A percentile compares a stretch with the other conserved stretches of the same genome.
These are phyloP conservation scores for Aspergillus sp. DNA, from an alignment of 2,329 filamentous ascomycete species.

Conservation along the genomic window DNA sequence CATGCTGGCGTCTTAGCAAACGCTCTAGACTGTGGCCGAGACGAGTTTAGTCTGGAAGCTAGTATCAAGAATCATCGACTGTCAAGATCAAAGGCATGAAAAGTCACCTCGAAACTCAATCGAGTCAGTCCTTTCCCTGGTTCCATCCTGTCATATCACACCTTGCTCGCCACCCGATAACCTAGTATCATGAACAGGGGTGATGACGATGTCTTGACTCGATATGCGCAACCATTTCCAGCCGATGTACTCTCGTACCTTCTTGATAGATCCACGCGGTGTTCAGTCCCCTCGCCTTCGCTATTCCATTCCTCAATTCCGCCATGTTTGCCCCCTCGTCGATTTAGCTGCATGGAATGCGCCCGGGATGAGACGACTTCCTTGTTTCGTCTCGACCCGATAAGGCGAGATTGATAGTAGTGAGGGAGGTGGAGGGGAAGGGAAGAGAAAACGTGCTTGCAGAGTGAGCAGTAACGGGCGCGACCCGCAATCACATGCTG, in stretches of 20 bases:
- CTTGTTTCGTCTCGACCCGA: conserved; percentile 10
- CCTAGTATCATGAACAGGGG: conserved; percentile 8
- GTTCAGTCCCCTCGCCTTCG: conserved; percentile 17
- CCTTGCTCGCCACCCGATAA: conserved; percentile 20
- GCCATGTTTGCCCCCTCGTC: conserved; percentile 19
- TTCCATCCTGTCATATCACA: conserved; percentile 13
- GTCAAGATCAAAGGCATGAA: not conserved
- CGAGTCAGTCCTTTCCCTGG: not conserved
- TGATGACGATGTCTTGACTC: conserved; percentile 3
- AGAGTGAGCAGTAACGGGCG: conserved; percentile 12
- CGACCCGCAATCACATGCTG: conserved; percentile 31
- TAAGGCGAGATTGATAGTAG: conserved; percentile 5
- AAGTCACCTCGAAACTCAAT: conserved; percentile 15
- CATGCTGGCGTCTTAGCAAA: conserved; percentile 28
- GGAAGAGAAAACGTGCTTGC: conserved; percentile 12
- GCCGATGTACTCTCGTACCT: not conserved
- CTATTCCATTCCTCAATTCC: conserved; percentile 10
- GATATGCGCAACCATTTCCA: not conserved
- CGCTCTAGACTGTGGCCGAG: conserved; percentile 6
- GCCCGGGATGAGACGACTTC: conserved; percentile 14
- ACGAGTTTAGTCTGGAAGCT: conserved; percentile 12
- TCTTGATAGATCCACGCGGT: conserved; percentile 9
- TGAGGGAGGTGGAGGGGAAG: not conserved
- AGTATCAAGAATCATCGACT: not conserved
- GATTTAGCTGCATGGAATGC: conserved; percentile 21